Evolutionary conservation across 2,329 filamentous ascomycete species (phyloP).

Genomic region (Aspergillus arachidicola): DNA sequence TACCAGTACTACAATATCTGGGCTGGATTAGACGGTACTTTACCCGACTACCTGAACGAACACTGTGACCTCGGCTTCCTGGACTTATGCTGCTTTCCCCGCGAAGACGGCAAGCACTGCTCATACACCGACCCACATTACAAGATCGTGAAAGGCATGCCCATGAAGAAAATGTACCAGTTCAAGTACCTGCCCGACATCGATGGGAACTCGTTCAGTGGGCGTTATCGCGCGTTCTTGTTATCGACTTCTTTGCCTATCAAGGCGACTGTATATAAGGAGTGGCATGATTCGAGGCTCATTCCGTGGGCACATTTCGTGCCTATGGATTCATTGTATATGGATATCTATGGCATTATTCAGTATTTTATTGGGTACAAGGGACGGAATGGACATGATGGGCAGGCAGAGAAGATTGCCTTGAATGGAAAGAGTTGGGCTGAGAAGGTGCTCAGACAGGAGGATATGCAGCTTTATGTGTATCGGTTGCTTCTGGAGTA

Average conservation of each 20-base stretch:
- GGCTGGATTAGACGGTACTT: constrained; percentile 26
- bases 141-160: constrained; percentile 29
- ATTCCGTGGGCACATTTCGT: constrained; percentile 80
- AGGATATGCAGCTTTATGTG: constrained; percentile 75
- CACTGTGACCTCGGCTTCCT: constrained; percentile 48
- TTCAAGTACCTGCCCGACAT: constrained; percentile 75
- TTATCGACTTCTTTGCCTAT: constrained; percentile 70
- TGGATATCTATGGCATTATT: constrained; percentile 72
- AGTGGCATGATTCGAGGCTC: constrained; percentile 78
- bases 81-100: constrained; percentile 48
- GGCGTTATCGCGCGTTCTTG: constrained; percentile 70
- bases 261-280: constrained; percentile 75
- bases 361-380: constrained; percentile 71
- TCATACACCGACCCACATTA: constrained; percentile 50
- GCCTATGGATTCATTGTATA: constrained; percentile 75
- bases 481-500: constrained; percentile 67
- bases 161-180: constrained; percentile 43
- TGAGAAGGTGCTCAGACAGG: constrained; percentile 65
- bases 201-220: constrained; percentile 73
- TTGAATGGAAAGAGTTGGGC: constrained; percentile 69
- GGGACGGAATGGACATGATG: constrained; percentile 48
- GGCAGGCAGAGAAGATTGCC: constrained; percentile 65
- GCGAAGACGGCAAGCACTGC: constrained; percentile 42
- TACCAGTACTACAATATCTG: constrained; percentile 48
- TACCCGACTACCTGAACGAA: constrained; percentile 44